Evolutionary conservation across 2,329 filamentous ascomycete genomes (phyloP).

Genomic region (Cladorrhinum sp.): DNA sequence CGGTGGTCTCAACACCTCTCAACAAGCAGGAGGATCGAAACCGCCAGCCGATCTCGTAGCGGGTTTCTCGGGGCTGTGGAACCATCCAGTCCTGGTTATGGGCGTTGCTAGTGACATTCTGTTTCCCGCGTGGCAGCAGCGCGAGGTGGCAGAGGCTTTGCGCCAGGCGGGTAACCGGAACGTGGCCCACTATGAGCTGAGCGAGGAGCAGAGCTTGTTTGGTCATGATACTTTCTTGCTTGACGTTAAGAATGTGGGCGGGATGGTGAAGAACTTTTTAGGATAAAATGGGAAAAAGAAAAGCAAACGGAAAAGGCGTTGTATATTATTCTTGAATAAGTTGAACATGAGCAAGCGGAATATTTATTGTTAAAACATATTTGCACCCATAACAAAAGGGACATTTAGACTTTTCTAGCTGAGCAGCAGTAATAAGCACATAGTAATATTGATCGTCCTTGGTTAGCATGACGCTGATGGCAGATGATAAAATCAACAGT

Average conservation of each 20-base stretch:
- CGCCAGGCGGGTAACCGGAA: conserved; percentile 71
- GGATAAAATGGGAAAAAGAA: conserved; percentile 41
- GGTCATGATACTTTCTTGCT: conserved; percentile 95
- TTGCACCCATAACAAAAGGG: too few relatives aligned
- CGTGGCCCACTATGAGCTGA: conserved; percentile 86
- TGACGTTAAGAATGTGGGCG: conserved; percentile 88
- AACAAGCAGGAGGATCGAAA: conserved; percentile 37
- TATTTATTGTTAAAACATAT: too few relatives aligned
- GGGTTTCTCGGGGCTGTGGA: conserved; percentile 67
- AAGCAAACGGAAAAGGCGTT: too few relatives aligned
- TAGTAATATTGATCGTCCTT: too few relatives aligned
- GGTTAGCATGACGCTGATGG: too few relatives aligned
- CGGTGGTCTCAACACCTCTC: neutral
- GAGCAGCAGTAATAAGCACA: too few relatives aligned
- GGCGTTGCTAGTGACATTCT: conserved; percentile 94
- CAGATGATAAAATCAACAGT: too few relatives aligned
- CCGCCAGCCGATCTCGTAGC: conserved; percentile 77
- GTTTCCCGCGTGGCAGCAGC: conserved; percentile 97
- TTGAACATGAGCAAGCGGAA: neutral
- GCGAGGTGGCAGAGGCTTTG: conserved; percentile 84
- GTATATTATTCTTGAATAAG: neutral
- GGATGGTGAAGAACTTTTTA: conserved; percentile 76
- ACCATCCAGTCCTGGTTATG: conserved; percentile 82
- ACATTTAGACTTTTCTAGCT: too few relatives aligned
- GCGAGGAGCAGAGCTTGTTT: conserved; percentile 90